Evolutionary conservation across 352 stramenopile species (phyloP).

Genomic region (Globisporangium takayamanum): DNA sequence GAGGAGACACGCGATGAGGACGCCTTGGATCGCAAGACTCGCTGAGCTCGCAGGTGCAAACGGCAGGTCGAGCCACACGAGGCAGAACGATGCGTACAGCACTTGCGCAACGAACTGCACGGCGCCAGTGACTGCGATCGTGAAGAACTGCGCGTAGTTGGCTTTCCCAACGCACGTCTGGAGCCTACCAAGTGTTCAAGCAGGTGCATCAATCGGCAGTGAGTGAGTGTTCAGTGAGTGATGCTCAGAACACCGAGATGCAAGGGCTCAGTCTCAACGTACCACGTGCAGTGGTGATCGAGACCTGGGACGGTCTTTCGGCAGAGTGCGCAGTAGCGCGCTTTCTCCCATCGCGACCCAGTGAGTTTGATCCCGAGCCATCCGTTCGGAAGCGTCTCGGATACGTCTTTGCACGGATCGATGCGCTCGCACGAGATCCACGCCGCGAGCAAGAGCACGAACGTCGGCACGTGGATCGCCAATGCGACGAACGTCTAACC

Average conservation of each 20-base stretch:
- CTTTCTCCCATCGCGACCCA: slow-evolving; percentile 72
- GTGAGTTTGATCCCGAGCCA: slow-evolving; percentile 71
- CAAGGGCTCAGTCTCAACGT: background rate
- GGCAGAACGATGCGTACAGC: slow-evolving; percentile 35
- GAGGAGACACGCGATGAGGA: slow-evolving; percentile 42
- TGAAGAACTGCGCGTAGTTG: slow-evolving; percentile 88
- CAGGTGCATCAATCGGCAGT: background rate
- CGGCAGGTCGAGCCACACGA: slow-evolving; percentile 53
- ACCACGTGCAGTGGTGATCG: slow-evolving; percentile 87
- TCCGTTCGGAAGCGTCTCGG: slow-evolving; percentile 32
- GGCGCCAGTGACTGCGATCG: slow-evolving; percentile 50
- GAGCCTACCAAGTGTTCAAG: slow-evolving; percentile 26
- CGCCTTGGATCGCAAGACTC: slow-evolving; percentile 31
- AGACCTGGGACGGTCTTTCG: slow-evolving; percentile 71
- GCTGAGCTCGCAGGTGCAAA: slow-evolving; percentile 18
- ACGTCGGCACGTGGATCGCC: slow-evolving; percentile 39
- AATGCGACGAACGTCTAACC: slow-evolving; percentile 45
- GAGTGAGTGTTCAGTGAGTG: no score
- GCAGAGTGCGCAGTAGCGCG: slow-evolving; percentile 74
- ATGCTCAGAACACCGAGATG: background rate
- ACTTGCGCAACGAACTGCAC: slow-evolving; percentile 67
- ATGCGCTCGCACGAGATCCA: slow-evolving; percentile 73
- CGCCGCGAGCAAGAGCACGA: slow-evolving; percentile 39
- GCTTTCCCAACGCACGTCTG: slow-evolving; percentile 77
- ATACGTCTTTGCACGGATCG: slow-evolving; percentile 40